These are phyloP conservation scores for Pestalotiopsis sp. DNA, from an alignment of 2,329 filamentous ascomycete genomes.

Conservation along the genomic window DNA sequence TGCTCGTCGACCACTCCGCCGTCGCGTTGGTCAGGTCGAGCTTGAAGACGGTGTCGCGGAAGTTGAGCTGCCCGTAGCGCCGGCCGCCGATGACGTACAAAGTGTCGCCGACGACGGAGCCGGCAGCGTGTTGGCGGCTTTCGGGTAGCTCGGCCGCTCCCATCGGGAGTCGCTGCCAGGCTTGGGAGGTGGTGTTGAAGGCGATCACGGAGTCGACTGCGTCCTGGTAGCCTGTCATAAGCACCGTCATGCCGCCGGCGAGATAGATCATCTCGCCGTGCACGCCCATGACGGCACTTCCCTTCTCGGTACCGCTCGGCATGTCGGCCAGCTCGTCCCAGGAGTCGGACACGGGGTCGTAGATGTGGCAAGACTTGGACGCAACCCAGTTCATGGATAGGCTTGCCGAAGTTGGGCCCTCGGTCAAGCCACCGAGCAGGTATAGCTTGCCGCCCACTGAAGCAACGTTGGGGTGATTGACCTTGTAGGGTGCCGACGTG, in stretches of 20 bases:
- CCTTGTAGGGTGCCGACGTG: slow-evolving; percentile 26
- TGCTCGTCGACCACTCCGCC: not conserved
- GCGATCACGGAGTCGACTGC: slow-evolving; percentile 31
- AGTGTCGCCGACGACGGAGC: slow-evolving; percentile 29
- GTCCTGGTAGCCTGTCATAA: slow-evolving; percentile 26
- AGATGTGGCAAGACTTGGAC: slow-evolving; percentile 29
- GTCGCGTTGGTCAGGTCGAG: not conserved
- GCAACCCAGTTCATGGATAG: not conserved
- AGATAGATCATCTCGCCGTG: slow-evolving; percentile 34
- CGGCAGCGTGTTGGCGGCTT: slow-evolving; percentile 36
- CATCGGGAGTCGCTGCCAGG: slow-evolving; percentile 24
- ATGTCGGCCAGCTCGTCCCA: slow-evolving; percentile 31
- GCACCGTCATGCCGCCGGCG: slow-evolving; percentile 37
- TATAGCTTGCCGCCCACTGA: slow-evolving; percentile 38
- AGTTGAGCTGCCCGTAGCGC: slow-evolving; percentile 29
- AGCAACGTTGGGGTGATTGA: slow-evolving; percentile 41
- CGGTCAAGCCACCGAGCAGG: slow-evolving; percentile 31
- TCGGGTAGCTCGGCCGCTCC: slow-evolving; percentile 34
- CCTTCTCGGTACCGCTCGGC: slow-evolving; percentile 29
- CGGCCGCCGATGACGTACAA: slow-evolving; percentile 42
- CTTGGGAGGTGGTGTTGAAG: slow-evolving; percentile 29
- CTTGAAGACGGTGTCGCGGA: slow-evolving; percentile 12
- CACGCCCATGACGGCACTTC: slow-evolving; percentile 35
- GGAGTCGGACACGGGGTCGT: slow-evolving; percentile 26
- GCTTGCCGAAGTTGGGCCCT: slow-evolving; percentile 27